Conservation (phyloP, 2,329 filamentous ascomycete species). For the Penicillium olsonii region DNA sequence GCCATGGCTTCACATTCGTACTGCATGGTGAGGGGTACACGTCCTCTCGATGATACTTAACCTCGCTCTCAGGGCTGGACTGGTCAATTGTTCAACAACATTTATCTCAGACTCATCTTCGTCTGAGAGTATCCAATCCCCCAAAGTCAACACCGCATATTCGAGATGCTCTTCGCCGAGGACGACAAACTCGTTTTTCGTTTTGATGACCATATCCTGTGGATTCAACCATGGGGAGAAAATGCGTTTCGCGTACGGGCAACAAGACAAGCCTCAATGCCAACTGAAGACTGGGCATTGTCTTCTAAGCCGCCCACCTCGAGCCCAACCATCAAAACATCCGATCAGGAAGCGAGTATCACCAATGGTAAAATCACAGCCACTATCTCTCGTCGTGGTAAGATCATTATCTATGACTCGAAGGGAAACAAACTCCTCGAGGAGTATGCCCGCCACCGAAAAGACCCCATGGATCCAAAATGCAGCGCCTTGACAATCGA, state of each 20-base stretch:
- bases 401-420: slow-evolving; percentile 51
- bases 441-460: slow-evolving; percentile 55
- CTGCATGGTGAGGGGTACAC: slow-evolving; percentile 10
- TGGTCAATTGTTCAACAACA: not conserved
- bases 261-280: slow-evolving; percentile 39
- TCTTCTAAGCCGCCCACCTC: slow-evolving; percentile 19
- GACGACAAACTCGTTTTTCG: slow-evolving; percentile 37
- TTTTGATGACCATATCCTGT: slow-evolving; percentile 42
- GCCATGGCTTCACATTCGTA: slow-evolving; percentile 4
- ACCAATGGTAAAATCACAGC: slow-evolving; percentile 54
- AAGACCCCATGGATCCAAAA: slow-evolving; percentile 58
- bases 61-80: not conserved
- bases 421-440: slow-evolving; percentile 51
- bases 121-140: not conserved
- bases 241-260: slow-evolving; percentile 42
- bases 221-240: slow-evolving; percentile 42
- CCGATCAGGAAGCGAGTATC: slow-evolving; percentile 40
- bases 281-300: slow-evolving; percentile 41
- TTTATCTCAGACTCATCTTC: not conserved
- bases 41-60: slow-evolving; percentile 3
- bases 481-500: slow-evolving; percentile 59
- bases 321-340: slow-evolving; percentile 17
- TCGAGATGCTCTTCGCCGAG: slow-evolving; percentile 37
- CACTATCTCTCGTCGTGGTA: slow-evolving; percentile 50
- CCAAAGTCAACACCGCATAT: not conserved